These are phyloP conservation scores for Pichia californica DNA, from an alignment of 805 yeast genomes.

Conservation along the genomic window DNA sequence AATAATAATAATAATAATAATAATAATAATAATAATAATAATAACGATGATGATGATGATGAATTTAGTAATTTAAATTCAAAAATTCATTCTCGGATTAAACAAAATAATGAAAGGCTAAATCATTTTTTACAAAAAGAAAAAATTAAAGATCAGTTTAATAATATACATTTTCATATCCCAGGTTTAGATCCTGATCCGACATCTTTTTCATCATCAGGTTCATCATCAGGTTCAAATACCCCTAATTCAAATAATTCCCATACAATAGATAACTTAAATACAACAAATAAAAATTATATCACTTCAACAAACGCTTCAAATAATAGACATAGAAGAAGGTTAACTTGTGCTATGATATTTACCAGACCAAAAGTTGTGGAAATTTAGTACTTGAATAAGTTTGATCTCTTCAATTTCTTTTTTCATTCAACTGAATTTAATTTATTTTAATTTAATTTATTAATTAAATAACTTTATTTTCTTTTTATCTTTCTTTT, in stretches of 20 bases:
- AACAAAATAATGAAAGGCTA: neutral
- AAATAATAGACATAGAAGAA: slow-evolving; percentile 31
- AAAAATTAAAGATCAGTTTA: neutral
- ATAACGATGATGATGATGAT: neutral
- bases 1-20: too few relatives aligned
- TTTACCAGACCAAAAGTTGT: slow-evolving; percentile 35
- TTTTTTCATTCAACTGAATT: neutral
- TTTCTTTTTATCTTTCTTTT: too few relatives aligned
- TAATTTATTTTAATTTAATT: too few relatives aligned
- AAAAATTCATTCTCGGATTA: slow-evolving; percentile 3
- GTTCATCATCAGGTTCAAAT: neutral
- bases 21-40: too few relatives aligned
- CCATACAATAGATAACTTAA: too few relatives aligned
- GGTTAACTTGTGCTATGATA: slow-evolving; percentile 42
- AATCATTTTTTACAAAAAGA: neutral
- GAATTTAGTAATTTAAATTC: slow-evolving; percentile 8
- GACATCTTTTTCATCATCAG: too few relatives aligned
- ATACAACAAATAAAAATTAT: neutral
- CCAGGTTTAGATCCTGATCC: slow-evolving; percentile 6
- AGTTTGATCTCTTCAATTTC: neutral
- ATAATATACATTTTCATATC: neutral
- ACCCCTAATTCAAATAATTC: neutral
- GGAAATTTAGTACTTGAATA: slow-evolving; percentile 15
- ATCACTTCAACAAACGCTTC: neutral
- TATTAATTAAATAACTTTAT: too few relatives aligned